These are phyloP conservation scores for Orbilia blumenaviensis DNA, from an alignment of 2,329 filamentous ascomycete species.

Conservation along the genomic window DNA sequence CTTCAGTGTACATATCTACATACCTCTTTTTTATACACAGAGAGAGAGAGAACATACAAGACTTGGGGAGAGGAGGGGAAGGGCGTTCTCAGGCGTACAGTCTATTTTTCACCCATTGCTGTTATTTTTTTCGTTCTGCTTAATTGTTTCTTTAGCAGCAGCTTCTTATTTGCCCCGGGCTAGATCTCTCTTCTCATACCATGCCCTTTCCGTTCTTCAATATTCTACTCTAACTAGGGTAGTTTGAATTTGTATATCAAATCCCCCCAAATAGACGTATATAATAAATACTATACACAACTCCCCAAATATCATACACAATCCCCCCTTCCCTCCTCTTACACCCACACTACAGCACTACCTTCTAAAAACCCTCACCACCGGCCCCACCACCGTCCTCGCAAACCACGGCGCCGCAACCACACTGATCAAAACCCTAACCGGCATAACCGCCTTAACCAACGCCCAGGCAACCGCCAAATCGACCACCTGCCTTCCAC, in stretches of 20 bases:
- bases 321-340: neutral
- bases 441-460: slow-evolving; percentile 82
- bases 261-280: too few relatives aligned
- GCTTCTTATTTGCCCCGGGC: neutral
- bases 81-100: too few relatives aligned
- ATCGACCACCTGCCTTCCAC: slow-evolving; percentile 54
- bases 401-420: slow-evolving; percentile 96
- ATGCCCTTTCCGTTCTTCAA: too few relatives aligned
- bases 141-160: too few relatives aligned
- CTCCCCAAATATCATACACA: neutral
- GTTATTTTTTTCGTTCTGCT: too few relatives aligned
- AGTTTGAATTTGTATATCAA: too few relatives aligned
- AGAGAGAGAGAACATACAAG: too few relatives aligned
- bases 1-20: too few relatives aligned
- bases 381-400: slow-evolving; percentile 68
- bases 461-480: slow-evolving; percentile 90
- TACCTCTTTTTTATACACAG: too few relatives aligned
- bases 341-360: neutral
- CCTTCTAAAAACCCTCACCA: slow-evolving; percentile 59
- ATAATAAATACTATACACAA: neutral
- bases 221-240: too few relatives aligned
- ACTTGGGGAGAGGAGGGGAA: too few relatives aligned
- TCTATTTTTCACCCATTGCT: too few relatives aligned
- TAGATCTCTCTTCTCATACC: slow-evolving; percentile 40
- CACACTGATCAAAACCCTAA: slow-evolving; percentile 78